phyloP scores from a whole-genome alignment of 1,284 basidiomycete species.

The Stereum hirsutum region DNA sequence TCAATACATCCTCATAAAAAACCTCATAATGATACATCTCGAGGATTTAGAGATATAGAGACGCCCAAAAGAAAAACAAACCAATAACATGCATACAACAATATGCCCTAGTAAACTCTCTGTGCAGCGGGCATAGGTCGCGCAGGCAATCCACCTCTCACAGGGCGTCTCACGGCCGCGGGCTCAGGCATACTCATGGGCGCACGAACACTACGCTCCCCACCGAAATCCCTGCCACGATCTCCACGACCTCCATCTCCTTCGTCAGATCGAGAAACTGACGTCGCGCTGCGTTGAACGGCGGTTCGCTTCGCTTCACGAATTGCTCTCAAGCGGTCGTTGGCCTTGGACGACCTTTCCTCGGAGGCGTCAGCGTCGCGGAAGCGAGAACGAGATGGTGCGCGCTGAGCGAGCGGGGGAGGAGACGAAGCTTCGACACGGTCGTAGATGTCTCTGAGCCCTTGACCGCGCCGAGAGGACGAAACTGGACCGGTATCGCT shows the following conservation, averaged over 20 bases:
- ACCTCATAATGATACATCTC: no score
- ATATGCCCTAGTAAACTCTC: not conserved
- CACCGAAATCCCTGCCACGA: constrained; percentile 1
- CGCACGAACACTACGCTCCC: constrained; percentile 2
- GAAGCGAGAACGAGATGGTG: not conserved
- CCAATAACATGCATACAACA: no score
- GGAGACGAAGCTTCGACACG: constrained; percentile 15
- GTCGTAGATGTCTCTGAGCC: constrained; percentile 30
- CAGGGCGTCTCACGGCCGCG: constrained; percentile 9
- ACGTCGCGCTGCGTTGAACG: constrained; percentile 12
- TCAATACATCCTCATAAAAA: no score
- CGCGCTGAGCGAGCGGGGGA: no score
- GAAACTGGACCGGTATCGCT: not conserved
- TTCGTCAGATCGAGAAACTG: not conserved
- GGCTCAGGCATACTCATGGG: not conserved
- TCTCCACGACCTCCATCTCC: not conserved
- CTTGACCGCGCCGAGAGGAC: constrained; percentile 10
- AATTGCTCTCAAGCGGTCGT: constrained; percentile 40
- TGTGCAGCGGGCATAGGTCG: constrained; percentile 12
- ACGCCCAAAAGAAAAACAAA: no score
- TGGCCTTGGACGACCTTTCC: constrained; percentile 23
- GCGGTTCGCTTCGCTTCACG: constrained; percentile 42
- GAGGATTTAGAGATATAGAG: no score
- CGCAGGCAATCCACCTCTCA: constrained; percentile 20
- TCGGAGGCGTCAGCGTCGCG: not conserved